These are phyloP conservation scores for Aureobasidium sp. DNA, from an alignment of 2,329 filamentous ascomycete genomes.

Conservation along the genomic window DNA sequence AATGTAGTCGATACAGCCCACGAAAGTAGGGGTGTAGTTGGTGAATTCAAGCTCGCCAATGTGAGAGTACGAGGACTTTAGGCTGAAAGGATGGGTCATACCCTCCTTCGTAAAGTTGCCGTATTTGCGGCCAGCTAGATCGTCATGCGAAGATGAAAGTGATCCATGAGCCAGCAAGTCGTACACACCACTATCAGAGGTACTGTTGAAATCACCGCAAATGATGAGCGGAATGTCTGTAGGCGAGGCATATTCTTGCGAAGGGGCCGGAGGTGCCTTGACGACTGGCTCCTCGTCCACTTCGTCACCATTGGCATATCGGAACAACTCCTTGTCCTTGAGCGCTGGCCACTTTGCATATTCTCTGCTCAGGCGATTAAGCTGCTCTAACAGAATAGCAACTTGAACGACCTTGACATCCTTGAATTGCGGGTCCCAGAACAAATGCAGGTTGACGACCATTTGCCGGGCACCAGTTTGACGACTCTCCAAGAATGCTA, in stretches of 20 bases:
- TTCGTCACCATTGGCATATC: slow-evolving; percentile 41
- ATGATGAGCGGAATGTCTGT: slow-evolving; percentile 85
- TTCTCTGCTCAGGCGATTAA: slow-evolving; percentile 77
- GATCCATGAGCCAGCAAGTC: slow-evolving; percentile 78
- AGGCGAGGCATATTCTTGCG: slow-evolving; percentile 76
- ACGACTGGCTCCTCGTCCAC: slow-evolving; percentile 44
- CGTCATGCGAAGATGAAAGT: slow-evolving; percentile 69
- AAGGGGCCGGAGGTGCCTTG: slow-evolving; percentile 57
- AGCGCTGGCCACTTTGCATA: slow-evolving; percentile 74
- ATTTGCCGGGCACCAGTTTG: slow-evolving; percentile 85
- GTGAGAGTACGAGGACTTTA: slow-evolving; percentile 81
- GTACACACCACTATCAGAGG: slow-evolving; percentile 79
- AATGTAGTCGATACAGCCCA: slow-evolving; percentile 90
- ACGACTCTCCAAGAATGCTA: slow-evolving; percentile 88
- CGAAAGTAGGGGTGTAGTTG: slow-evolving; percentile 93
- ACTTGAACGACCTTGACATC: slow-evolving; percentile 97
- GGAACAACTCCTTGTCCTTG: slow-evolving; percentile 63
- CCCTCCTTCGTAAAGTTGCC: slow-evolving; percentile 88
- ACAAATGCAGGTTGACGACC: slow-evolving; percentile 87
- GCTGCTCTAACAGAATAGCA: slow-evolving; percentile 86
- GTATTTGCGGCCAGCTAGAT: slow-evolving; percentile 75
- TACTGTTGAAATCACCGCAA: slow-evolving; percentile 95
- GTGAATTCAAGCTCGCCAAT: slow-evolving; percentile 87
- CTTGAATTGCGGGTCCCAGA: slow-evolving; percentile 83
- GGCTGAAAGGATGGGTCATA: slow-evolving; percentile 87